Conservation (phyloP, 768 basidiomycete species). For the Rossbeevera mucosa region DNA sequence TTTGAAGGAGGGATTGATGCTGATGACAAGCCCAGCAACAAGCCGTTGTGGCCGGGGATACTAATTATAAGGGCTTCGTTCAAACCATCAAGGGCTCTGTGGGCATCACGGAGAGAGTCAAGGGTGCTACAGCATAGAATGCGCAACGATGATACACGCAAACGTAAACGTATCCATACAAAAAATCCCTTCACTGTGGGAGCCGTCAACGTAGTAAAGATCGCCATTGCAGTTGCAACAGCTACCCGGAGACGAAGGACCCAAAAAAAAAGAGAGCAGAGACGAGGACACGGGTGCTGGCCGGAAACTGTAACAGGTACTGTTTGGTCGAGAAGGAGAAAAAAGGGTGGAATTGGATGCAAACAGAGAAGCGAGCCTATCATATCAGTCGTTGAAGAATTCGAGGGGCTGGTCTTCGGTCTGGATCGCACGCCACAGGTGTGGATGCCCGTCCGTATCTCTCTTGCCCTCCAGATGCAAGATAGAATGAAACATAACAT, state of each 20-base stretch:
- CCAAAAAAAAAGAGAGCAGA: neutral
- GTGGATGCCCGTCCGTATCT: conserved; percentile 45
- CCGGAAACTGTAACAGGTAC: conserved; percentile 14
- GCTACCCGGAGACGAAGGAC: conserved; percentile 9
- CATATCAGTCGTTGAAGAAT: conserved; percentile 26
- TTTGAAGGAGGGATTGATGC: neutral
- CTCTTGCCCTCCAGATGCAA: conserved; percentile 54
- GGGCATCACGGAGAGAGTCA: neutral
- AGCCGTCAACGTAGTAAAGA: neutral
- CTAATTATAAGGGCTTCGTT: neutral
- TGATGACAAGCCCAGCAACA: neutral
- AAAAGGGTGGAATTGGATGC: neutral
- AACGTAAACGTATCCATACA: conserved; percentile 7
- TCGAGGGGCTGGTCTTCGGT: conserved; percentile 47
- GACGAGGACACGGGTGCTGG: conserved; percentile 7
- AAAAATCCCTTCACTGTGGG: conserved; percentile 8
- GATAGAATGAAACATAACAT: conserved; percentile 68
- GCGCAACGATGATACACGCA: neutral
- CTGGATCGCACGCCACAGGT: conserved; percentile 64
- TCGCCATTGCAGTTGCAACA: neutral
- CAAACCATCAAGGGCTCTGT: conserved; percentile 1
- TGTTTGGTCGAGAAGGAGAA: conserved; percentile 15
- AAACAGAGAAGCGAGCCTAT: neutral
- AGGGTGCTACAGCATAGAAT: conserved; percentile 1
- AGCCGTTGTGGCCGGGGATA: conserved; percentile 4